Evolutionary conservation across 2,329 filamentous ascomycete genomes (phyloP), one percentile per base, ranked within the genome.

Genomic region (Thielaviopsis ethacetica): DNA sequence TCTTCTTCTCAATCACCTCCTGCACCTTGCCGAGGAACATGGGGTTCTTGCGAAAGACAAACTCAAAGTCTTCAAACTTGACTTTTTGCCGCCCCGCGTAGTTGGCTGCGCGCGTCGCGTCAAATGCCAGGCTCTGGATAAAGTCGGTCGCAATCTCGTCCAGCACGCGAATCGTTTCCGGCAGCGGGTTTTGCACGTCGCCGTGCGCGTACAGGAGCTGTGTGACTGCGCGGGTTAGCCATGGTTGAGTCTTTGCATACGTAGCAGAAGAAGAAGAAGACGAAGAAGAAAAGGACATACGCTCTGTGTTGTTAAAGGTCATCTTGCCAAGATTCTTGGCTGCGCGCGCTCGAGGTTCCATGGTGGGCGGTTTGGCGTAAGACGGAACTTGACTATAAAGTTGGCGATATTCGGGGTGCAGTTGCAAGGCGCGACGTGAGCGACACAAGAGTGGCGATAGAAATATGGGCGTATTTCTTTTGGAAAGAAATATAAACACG

Each of bases 91-190:
- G 86, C 0, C 90, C 86, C 2, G 87, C 84, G 71, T 95, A 88
- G 69, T 88, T 84, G 0, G 93, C 93, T 57, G 85, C 84, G 52
- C 88, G 83, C 4, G 90, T 88, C 3, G 93, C 91, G 68, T 89
- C 85, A 74, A 95, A 93, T 72, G 88, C 91, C 58, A 93, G 84
- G 70, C 93, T 89, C 69, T 95, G 89, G 69, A 97, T 88, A 76
- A 95, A 96, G 75, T 97, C 93, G 63, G 91, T 95, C 62, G 95
- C 82, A 65, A 97, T 91, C 73, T 96, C 91, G 75, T 97, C 93
- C 56, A 97, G 84, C 56, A 91, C 81, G 62, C 86, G 84, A 62
- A 95, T 79, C 10, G 91, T 96, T 68, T 90, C 83, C 19, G 87
- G 84, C 26, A 97, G 83, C 0, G 90, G 88, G 59, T 85, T 78